Evolutionary conservation across 2,329 filamentous ascomycete genomes (phyloP).

Genomic region (Karstenula rhodostoma): DNA sequence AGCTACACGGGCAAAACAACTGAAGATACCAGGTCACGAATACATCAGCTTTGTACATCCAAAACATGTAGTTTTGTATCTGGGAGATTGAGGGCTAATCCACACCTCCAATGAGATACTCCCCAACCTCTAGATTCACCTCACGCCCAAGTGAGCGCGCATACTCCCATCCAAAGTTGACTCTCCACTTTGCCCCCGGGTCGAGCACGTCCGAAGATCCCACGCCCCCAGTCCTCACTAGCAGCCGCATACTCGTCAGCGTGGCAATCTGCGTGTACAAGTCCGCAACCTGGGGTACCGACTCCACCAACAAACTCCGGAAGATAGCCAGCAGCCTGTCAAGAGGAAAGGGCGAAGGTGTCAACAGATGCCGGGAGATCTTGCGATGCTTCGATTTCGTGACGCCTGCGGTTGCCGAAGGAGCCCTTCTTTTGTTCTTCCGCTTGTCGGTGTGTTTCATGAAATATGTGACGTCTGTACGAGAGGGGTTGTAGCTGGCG

Average conservation of each 20-base stretch:
- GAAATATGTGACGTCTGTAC: constrained; percentile 78
- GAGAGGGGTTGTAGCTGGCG: constrained; percentile 78
- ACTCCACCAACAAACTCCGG: constrained; percentile 65
- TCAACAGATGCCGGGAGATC: constrained; percentile 78
- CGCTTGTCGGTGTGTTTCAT: constrained; percentile 70
- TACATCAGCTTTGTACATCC: background rate
- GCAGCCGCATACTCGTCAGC: constrained; percentile 72
- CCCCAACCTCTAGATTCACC: constrained; percentile 79
- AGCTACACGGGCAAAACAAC: background rate
- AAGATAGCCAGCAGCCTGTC: constrained; percentile 83
- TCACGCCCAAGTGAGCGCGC: constrained; percentile 73
- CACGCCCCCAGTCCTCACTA: constrained; percentile 69
- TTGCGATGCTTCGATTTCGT: constrained; percentile 66
- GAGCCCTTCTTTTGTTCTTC: constrained; percentile 54
- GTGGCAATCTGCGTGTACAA: constrained; percentile 70
- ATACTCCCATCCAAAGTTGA: constrained; percentile 82
- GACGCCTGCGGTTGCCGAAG: constrained; percentile 26
- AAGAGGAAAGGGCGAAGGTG: constrained; percentile 77
- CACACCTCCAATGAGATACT: constrained; percentile 59
- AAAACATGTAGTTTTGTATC: background rate
- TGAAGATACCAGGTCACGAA: background rate
- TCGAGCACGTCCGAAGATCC: constrained; percentile 70
- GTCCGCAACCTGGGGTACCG: constrained; percentile 55
- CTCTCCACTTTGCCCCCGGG: constrained; percentile 75
- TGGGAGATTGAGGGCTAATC: constrained; percentile 23